Conservation (phyloP, 306 rosid species). For the Styphnolobium japonicum region DNA sequence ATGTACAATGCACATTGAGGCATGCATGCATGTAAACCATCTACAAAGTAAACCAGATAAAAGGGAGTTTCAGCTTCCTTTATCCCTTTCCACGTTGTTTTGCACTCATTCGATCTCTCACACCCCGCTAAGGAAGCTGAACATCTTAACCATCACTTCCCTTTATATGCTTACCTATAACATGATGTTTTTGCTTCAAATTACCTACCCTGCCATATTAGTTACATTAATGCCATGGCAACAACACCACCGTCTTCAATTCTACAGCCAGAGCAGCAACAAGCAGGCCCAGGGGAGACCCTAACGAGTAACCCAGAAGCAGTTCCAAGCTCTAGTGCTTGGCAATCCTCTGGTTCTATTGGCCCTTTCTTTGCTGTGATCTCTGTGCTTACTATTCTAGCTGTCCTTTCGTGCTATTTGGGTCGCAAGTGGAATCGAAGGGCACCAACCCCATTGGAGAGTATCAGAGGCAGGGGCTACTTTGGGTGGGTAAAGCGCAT, state of each 20-base stretch:
- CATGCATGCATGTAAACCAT: slow-evolving; percentile 29
- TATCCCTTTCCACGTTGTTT: slow-evolving; percentile 51
- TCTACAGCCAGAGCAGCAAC: slow-evolving; percentile 36
- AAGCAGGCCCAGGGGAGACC: slow-evolving; percentile 17
- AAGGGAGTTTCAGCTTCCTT: not conserved
- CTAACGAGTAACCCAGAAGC: slow-evolving; percentile 18
- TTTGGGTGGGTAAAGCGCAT: slow-evolving; percentile 48
- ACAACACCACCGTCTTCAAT: slow-evolving; percentile 20
- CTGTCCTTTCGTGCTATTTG: slow-evolving; percentile 59
- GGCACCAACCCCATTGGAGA: slow-evolving; percentile 44
- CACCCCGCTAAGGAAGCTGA: slow-evolving; percentile 23
- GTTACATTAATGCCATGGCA: slow-evolving; percentile 27
- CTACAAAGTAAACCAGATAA: slow-evolving; percentile 3
- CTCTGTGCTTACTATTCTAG: slow-evolving; percentile 44
- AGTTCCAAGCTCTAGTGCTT: slow-evolving; percentile 19
- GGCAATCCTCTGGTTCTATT: slow-evolving; percentile 63
- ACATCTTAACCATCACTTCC: not conserved
- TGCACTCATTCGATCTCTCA: slow-evolving; percentile 37
- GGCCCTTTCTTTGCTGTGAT: slow-evolving; percentile 73
- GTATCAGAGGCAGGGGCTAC: slow-evolving; percentile 30
- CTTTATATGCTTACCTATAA: not conserved
- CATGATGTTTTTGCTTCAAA: not conserved
- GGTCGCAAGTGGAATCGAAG: slow-evolving; percentile 40
- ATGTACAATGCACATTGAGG: not conserved
- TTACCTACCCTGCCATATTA: not conserved